phyloP scores from a whole-genome alignment of 2,329 filamentous ascomycete species.

The Fusarium dimerum region DNA sequence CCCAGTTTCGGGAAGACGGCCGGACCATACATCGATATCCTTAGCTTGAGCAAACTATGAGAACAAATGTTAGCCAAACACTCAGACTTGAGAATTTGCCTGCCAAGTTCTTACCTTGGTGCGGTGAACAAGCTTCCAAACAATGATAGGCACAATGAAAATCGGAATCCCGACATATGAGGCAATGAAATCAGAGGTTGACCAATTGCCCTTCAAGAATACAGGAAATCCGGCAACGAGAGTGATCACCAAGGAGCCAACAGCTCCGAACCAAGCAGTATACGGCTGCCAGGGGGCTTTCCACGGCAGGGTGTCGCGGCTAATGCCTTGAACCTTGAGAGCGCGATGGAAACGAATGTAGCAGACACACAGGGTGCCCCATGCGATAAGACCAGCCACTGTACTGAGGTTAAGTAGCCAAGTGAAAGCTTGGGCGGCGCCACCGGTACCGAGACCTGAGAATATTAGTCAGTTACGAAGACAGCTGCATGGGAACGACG shows the following conservation, averaged over 20 bases:
- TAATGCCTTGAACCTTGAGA: constrained; percentile 53
- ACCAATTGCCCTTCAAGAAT: constrained; percentile 69
- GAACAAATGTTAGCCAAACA: neutral
- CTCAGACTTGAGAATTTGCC: fast-evolving
- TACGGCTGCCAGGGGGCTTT: constrained; percentile 59
- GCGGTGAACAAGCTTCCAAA: constrained; percentile 52
- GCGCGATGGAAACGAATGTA: constrained; percentile 58
- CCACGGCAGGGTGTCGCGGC: constrained; percentile 54
- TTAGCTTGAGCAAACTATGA: constrained; percentile 37
- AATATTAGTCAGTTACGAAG: neutral
- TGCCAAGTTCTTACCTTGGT: constrained; percentile 14
- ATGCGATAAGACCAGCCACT: constrained; percentile 60
- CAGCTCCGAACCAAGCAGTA: constrained; percentile 61
- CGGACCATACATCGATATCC: constrained; percentile 52
- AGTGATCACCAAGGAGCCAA: constrained; percentile 61
- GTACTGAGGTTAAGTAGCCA: constrained; percentile 74
- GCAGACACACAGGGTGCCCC: constrained; percentile 59
- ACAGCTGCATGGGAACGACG: constrained; percentile 39
- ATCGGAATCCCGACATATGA: constrained; percentile 64
- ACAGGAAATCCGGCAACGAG: constrained; percentile 76
- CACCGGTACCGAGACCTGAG: constrained; percentile 34
- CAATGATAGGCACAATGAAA: constrained; percentile 61
- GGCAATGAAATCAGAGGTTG: constrained; percentile 62
- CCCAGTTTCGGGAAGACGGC: constrained; percentile 6
- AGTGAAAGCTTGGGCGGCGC: constrained; percentile 64